These are phyloP conservation scores for Sordariomycetes sp. DNA, from an alignment of 2,329 filamentous ascomycete genomes.

Conservation along the genomic window DNA sequence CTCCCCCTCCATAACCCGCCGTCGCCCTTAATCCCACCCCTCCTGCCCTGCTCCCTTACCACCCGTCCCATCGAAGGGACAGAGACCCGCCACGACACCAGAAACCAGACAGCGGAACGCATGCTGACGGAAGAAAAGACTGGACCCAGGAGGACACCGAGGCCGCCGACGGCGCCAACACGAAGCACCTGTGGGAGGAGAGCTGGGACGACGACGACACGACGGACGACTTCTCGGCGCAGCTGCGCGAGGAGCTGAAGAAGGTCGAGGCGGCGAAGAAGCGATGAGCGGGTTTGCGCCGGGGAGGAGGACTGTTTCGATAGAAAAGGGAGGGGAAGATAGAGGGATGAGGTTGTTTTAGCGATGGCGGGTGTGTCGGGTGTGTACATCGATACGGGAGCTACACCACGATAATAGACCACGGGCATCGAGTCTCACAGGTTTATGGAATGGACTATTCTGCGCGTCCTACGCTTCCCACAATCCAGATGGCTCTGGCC, in stretches of 20 bases:
- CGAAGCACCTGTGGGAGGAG: constrained; percentile 90
- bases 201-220: constrained; percentile 99
- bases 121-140: constrained; percentile 40
- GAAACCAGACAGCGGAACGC: no score
- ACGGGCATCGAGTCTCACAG: constrained; percentile 12
- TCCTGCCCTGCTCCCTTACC: constrained; percentile 1
- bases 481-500: no score
- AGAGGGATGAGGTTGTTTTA: not conserved
- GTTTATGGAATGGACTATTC: not conserved
- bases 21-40: not conserved
- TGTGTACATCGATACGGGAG: not conserved
- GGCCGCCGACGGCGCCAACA: constrained; percentile 58
- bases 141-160: constrained; percentile 91
- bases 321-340: not conserved
- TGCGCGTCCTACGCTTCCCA: not conserved
- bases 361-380: constrained; percentile 1
- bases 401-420: constrained; percentile 6
- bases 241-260: constrained; percentile 90
- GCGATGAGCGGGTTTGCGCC: constrained; percentile 26
- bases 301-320: not conserved
- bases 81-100: no score
- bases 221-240: constrained; percentile 88
- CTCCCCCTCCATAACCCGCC: not conserved
- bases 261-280: constrained; percentile 76
- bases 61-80: no score